Evolutionary conservation across 108 stramenopile genomes (phyloP), one percentile per base, ranked within the genome.

Genomic region (Fragilaria crotonensis): DNA sequence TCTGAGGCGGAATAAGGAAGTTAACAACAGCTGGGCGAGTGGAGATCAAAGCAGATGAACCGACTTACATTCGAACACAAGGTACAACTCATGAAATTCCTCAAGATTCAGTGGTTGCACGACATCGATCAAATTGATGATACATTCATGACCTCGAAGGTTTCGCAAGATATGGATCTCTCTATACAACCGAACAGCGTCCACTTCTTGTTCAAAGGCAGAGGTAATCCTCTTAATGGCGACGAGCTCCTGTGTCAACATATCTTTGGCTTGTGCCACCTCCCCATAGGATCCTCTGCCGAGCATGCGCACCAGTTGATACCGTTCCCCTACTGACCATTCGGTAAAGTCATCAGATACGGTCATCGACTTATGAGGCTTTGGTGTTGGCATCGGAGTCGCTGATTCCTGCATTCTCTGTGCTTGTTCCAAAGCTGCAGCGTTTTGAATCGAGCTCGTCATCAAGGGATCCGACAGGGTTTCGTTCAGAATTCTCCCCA

Each of bases 201-300:
- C 96, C 4, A 90, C 76, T 60, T 90, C 85, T 54, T 95, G 91
- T 53, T 97, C 95, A 76, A 97, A 99, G 0, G 96, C 84, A 31
- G 85, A 84, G 27, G 75, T 70, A 52, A 99, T 96, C 49, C 91
- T 70, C 66, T 99, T 99, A 47, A 99, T 90, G 3, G 98, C 98
- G 0, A 99, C 98, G 57, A 72, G 83, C 5, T 77, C 59, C 59
- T 81, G 73, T 9, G 71, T 53, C 36, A 63, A 52, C 4, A 78
- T 68, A 69, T 99, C 96, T 27, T 77, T 57, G 18, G 95, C 96
- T 72, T 99, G 94, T 20, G 95, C 98, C 28, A 99, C 98, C 63
- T 97, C 94, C 4, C 98, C 98, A 58, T 99, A 99, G 9, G 89
- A 90, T 14, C 98, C 98, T 41, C 84, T 72, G 3, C 98, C 98